Conservation (phyloP, 192 early-diverging fungal species). For the Funneliformis mosseae region DNA sequence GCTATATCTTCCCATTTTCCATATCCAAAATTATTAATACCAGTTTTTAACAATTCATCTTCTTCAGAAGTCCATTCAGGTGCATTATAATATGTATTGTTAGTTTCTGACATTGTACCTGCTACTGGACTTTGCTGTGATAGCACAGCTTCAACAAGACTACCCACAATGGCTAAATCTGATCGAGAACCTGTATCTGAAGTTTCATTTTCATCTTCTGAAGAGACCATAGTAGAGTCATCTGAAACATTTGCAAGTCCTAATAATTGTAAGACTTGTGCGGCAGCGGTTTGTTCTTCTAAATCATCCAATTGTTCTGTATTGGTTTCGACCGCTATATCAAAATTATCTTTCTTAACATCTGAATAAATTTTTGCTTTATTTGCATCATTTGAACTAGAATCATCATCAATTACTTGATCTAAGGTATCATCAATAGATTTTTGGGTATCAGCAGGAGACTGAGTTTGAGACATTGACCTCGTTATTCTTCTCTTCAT, state of each 20-base stretch:
- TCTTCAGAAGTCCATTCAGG: constrained; percentile 2
- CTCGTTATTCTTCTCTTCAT: constrained; percentile 2
- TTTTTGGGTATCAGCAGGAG: neutral
- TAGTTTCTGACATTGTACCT: neutral
- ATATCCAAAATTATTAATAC: constrained; percentile 13
- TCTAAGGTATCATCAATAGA: neutral
- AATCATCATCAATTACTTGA: neutral
- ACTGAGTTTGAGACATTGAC: neutral
- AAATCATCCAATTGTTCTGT: constrained; percentile 18
- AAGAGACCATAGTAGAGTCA: neutral
- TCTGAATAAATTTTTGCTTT: neutral
- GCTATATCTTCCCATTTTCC: constrained; percentile 11
- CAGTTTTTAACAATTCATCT: constrained; percentile 11
- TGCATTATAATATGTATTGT: neutral
- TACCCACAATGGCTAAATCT: neutral
- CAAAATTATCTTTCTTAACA: neutral
- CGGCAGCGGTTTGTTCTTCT: constrained; percentile 30
- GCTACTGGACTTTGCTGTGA: neutral
- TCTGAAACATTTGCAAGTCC: constrained; percentile 5
- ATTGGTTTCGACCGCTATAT: neutral
- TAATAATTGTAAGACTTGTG: constrained; percentile 18
- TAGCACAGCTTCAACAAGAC: neutral
- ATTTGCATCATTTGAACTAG: neutral
- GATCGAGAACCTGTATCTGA: neutral
- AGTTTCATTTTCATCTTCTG: neutral